phyloP scores from a whole-genome alignment of 148 eudicot species.

The Vaccinium myrtillus region DNA sequence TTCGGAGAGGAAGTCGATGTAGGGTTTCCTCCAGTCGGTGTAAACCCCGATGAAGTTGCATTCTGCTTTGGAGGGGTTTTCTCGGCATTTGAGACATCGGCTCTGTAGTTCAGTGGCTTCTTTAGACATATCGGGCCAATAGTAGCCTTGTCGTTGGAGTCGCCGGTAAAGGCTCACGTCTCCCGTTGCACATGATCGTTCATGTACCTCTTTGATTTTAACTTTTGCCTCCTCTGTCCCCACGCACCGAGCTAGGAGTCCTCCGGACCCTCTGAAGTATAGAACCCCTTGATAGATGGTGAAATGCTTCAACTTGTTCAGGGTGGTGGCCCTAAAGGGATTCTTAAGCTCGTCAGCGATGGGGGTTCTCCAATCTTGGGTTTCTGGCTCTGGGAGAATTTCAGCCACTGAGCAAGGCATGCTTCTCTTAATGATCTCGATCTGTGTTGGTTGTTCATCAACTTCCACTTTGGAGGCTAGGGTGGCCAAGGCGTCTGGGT shows the following conservation, averaged over 20 bases:
- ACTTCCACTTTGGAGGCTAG: not conserved
- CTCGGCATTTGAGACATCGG: too few relatives aligned
- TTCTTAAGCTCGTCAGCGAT: not conserved
- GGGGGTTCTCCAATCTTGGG: not conserved
- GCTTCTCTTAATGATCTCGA: not conserved
- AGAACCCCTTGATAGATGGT: not conserved
- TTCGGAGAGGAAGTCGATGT: too few relatives aligned
- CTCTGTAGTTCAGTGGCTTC: too few relatives aligned
- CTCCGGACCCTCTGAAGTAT: not conserved
- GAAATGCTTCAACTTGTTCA: not conserved
- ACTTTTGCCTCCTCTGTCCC: not conserved
- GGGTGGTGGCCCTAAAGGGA: not conserved
- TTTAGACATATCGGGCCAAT: too few relatives aligned
- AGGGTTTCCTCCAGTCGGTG: not conserved
- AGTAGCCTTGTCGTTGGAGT: not conserved
- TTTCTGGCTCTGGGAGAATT: not conserved
- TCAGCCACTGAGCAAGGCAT: not conserved
- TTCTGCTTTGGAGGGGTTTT: too few relatives aligned
- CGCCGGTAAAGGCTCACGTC: not conserved
- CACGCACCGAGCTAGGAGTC: not conserved
- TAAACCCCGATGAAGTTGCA: too few relatives aligned
- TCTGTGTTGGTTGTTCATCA: not conserved
- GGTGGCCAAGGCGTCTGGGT: not conserved
- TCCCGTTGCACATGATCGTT: not conserved
- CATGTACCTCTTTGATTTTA: not conserved